A percentile compares a stretch with the other conserved stretches of the same genome.
Evolutionary conservation across 768 basidiomycete species (phyloP).

Genomic region (Tricholoma flavovirens): DNA sequence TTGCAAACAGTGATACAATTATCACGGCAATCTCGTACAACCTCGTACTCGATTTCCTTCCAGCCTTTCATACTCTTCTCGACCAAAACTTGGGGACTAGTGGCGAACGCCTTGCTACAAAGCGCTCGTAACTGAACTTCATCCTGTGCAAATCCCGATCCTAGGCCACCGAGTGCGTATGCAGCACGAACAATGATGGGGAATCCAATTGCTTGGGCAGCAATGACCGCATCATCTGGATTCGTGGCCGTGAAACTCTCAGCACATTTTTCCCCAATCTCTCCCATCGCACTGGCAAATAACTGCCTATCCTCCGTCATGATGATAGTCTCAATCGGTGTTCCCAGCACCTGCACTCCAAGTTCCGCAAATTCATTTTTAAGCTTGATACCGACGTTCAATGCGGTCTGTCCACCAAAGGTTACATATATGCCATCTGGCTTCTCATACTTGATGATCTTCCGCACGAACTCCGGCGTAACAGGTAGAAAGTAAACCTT

Average conservation of each 20-base stretch:
- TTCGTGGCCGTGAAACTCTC: constrained; percentile 86
- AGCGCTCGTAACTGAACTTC: constrained; percentile 84
- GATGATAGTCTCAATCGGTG: constrained; percentile 96
- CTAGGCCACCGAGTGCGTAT: constrained; percentile 92
- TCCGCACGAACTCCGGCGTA: constrained; percentile 94
- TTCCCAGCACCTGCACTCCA: constrained; percentile 91
- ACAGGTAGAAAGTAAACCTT: constrained; percentile 99
- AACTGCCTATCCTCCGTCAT: constrained; percentile 94
- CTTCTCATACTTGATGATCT: constrained; percentile 98
- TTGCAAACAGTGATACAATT: constrained; percentile 99
- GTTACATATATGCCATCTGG: constrained; percentile 99
- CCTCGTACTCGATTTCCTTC: constrained; percentile 99
- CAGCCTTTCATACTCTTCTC: constrained; percentile 99
- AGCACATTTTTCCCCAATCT: constrained; percentile 94
- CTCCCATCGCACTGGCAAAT: constrained; percentile 90
- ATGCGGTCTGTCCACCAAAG: constrained; percentile 96
- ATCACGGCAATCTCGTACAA: constrained; percentile 94
- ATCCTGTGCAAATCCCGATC: constrained; percentile 94
- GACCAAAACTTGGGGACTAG: constrained; percentile 96
- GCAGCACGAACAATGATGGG: constrained; percentile 97
- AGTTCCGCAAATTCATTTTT: constrained; percentile 92
- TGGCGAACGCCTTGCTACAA: constrained; percentile 94
- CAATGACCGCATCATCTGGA: constrained; percentile 73
- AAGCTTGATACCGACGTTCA: constrained; percentile 95
- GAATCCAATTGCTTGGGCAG: constrained; percentile 83